Evolutionary conservation across 2,329 filamentous ascomycete genomes (phyloP).

Genomic region (Colletotrichum camelliae): DNA sequence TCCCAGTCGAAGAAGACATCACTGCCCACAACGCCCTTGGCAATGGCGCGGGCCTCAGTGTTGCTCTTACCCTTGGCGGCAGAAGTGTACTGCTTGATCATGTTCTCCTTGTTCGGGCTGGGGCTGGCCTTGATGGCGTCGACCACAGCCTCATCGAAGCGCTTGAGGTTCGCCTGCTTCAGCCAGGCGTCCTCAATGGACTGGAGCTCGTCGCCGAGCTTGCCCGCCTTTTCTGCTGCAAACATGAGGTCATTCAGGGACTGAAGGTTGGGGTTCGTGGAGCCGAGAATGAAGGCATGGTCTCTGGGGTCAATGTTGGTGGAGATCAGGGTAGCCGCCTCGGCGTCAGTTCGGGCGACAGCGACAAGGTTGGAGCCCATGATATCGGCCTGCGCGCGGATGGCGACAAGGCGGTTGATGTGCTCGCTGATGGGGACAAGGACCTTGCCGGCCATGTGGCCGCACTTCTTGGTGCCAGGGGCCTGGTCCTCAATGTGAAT

Average conservation of each 20-base stretch:
- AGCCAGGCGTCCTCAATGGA: constrained; percentile 92
- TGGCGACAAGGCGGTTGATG: constrained; percentile 96
- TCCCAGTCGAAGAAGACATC: constrained; percentile 97
- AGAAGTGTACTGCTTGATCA: constrained; percentile 71
- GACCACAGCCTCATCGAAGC: constrained; percentile 89
- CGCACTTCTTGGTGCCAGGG: constrained; percentile 98
- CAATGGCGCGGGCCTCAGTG: constrained; percentile 79
- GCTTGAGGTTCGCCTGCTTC: constrained; percentile 77
- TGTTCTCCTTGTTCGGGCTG: constrained; percentile 69
- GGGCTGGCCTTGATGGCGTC: constrained; percentile 77
- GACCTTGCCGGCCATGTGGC: constrained; percentile 99
- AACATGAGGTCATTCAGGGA: constrained; percentile 92
- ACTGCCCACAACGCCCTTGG: constrained; percentile 75
- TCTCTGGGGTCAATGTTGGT: constrained; percentile 96
- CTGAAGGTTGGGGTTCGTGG: constrained; percentile 83
- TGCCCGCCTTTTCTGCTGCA: constrained; percentile 81
- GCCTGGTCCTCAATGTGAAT: constrained; percentile 99
- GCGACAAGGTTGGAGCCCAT: constrained; percentile 94
- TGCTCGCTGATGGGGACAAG: constrained; percentile 96
- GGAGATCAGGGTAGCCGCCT: constrained; percentile 96
- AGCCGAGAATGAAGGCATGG: constrained; percentile 89
- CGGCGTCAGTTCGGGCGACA: constrained; percentile 93
- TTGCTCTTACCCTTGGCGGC: constrained; percentile 85
- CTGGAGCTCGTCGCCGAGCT: constrained; percentile 81
- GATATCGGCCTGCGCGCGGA: constrained; percentile 96